Evolutionary conservation across 1,284 basidiomycete species (phyloP).

Genomic region (Xerocomus nothofagi): DNA sequence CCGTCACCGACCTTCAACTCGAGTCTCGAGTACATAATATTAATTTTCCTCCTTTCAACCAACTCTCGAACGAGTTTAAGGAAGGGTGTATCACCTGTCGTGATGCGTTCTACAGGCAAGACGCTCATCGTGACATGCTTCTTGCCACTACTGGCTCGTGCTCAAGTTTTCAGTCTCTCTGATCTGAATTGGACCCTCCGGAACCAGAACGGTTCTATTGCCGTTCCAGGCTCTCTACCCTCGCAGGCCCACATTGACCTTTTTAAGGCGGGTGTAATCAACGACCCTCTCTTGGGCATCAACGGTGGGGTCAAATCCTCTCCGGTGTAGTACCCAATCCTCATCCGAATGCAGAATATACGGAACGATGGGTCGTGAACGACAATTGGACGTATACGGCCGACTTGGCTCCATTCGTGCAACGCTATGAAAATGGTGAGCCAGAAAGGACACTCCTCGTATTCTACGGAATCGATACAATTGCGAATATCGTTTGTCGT

Average conservation of each 20-base stretch:
- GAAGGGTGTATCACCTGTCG: no score
- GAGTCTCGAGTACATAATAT: no score
- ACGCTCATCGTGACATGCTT: no score
- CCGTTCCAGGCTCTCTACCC: slow-evolving; percentile 3
- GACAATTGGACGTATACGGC: slow-evolving; percentile 67
- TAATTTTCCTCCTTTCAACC: no score
- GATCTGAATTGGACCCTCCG: slow-evolving; percentile 14
- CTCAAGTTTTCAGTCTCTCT: slow-evolving; percentile 2
- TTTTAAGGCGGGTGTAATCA: slow-evolving; percentile 17
- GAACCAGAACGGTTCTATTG: slow-evolving; percentile 14
- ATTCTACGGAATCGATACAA: slow-evolving; percentile 60
- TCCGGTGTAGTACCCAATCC: background rate
- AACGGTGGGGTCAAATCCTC: slow-evolving; percentile 12
- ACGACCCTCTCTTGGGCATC: slow-evolving; percentile 14
- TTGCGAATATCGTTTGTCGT: slow-evolving; percentile 48
- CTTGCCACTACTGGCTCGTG: no score
- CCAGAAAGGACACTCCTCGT: slow-evolving; percentile 46
- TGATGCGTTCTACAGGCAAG: no score
- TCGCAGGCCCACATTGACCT: slow-evolving; percentile 21
- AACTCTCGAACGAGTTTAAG: no score
- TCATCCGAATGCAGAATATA: slow-evolving; percentile 43
- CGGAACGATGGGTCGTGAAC: slow-evolving; percentile 55
- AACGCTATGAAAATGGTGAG: slow-evolving; percentile 19
- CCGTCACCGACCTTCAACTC: no score
- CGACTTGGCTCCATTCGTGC: slow-evolving; percentile 46